phyloP scores from a whole-genome alignment of 768 basidiomycete genomes.

The Lyophyllum semitale region DNA sequence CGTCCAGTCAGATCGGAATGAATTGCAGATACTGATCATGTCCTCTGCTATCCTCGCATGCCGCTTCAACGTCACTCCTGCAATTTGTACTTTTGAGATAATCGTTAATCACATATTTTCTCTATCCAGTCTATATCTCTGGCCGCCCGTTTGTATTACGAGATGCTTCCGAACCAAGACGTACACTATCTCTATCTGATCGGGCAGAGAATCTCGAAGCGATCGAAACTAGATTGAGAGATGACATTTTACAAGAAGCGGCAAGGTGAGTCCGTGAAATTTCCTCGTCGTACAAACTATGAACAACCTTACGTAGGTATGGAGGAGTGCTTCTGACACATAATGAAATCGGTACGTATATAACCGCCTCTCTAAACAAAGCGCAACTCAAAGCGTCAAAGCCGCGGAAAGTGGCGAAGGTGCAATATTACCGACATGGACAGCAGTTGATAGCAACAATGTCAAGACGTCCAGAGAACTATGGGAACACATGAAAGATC shows the following conservation, averaged over 20 bases:
- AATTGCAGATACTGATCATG: not conserved
- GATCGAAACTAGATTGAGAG: constrained; percentile 86
- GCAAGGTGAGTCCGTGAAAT: constrained; percentile 44
- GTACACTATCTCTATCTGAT: constrained; percentile 80
- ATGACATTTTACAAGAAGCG: constrained; percentile 89
- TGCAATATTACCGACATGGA: constrained; percentile 91
- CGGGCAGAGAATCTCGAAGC: constrained; percentile 94
- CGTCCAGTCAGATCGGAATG: not conserved
- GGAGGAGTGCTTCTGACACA: constrained; percentile 92
- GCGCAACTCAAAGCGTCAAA: constrained; percentile 15
- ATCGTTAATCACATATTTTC: constrained; percentile 10
- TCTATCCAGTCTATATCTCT: constrained; percentile 73
- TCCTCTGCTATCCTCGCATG: constrained; percentile 2
- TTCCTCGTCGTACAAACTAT: constrained; percentile 1
- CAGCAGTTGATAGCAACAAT: constrained; percentile 67
- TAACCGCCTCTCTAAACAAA: not conserved
- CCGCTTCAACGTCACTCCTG: not conserved
- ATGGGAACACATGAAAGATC: constrained; percentile 73
- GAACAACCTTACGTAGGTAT: constrained; percentile 48
- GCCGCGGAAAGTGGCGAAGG: constrained; percentile 69
- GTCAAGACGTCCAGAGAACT: constrained; percentile 90
- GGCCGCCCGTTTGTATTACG: constrained; percentile 92
- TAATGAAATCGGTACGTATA: constrained; percentile 76
- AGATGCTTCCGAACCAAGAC: constrained; percentile 81
- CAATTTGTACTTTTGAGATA: constrained; percentile 1